phyloP scores from a whole-genome alignment of 1,284 basidiomycete genomes.

The Caloboletus firmus region DNA sequence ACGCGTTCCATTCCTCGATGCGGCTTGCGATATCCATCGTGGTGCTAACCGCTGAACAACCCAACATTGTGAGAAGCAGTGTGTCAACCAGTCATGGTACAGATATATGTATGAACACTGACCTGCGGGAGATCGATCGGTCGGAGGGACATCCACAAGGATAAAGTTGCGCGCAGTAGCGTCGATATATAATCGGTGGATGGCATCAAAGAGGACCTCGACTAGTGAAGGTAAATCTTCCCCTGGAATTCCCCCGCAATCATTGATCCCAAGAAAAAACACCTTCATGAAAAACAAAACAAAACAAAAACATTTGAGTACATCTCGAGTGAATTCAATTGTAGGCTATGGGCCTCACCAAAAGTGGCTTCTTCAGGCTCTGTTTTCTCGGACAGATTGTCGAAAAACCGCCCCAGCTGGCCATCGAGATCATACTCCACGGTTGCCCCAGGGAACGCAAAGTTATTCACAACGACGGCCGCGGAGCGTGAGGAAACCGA shows the following conservation, averaged over 20 bases:
- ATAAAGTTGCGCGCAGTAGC: constrained; percentile 63
- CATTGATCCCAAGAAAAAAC: constrained; percentile 31
- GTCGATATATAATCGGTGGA: constrained; percentile 31
- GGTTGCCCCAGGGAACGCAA: constrained; percentile 17
- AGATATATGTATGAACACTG: not conserved
- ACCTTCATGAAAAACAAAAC: constrained; percentile 11
- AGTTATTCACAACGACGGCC: constrained; percentile 1
- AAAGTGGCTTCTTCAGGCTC: constrained; percentile 1
- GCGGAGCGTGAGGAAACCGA: not conserved
- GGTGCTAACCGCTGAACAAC: not conserved
- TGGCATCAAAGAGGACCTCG: constrained; percentile 23
- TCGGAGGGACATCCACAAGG: constrained; percentile 62
- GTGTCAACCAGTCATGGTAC: not conserved
- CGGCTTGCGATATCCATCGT: constrained; percentile 5
- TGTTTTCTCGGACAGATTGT: not conserved
- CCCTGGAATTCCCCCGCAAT: constrained; percentile 21
- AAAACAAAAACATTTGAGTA: not conserved
- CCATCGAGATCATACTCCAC: constrained; percentile 19
- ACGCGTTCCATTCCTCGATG: constrained; percentile 34
- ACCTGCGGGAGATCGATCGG: constrained; percentile 40
- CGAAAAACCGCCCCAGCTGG: constrained; percentile 18
- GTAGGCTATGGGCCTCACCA: not conserved
- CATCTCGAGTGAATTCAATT: not conserved
- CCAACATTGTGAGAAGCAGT: not conserved
- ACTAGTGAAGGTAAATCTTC: constrained; percentile 24